Conservation (phyloP, 768 basidiomycete genomes). For the Phaeolepiota aurea region DNA sequence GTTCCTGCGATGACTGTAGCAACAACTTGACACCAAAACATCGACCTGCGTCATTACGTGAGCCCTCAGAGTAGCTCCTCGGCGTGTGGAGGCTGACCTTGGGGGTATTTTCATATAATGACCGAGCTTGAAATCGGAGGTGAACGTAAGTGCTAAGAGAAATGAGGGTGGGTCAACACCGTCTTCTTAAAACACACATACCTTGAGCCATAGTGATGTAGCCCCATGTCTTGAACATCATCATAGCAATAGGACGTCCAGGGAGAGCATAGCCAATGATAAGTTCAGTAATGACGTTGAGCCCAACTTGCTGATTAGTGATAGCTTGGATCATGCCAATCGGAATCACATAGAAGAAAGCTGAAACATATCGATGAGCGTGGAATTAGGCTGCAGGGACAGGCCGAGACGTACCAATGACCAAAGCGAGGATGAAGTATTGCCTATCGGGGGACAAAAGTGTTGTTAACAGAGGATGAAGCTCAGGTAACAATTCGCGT, state of each 20-base stretch:
- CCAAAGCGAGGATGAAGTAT: constrained; percentile 60
- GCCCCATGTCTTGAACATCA: constrained; percentile 84
- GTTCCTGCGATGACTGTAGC: constrained; percentile 65
- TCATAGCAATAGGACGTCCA: constrained; percentile 71
- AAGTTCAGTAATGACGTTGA: constrained; percentile 73
- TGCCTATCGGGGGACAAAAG: constrained; percentile 14
- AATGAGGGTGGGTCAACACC: background rate
- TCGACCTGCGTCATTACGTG: constrained; percentile 22
- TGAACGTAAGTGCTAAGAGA: constrained; percentile 49
- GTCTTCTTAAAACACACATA: constrained; percentile 3
- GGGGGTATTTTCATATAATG: constrained; percentile 77
- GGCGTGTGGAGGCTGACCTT: no score
- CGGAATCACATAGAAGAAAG: constrained; percentile 68
- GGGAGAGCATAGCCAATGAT: constrained; percentile 76
- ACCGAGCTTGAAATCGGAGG: constrained; percentile 72
- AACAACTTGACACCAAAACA: constrained; percentile 67
- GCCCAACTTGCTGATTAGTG: constrained; percentile 71
- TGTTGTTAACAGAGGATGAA: background rate
- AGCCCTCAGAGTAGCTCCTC: background rate
- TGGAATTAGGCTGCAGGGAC: no score
- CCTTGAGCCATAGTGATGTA: constrained; percentile 62
- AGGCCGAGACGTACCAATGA: constrained; percentile 34
- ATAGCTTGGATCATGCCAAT: constrained; percentile 61
- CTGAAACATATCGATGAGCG: constrained; percentile 5
- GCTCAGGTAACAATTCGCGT: constrained; percentile 24